Conservation (phyloP, 2,329 filamentous ascomycete genomes). For the Rhynchosporium graminicola region DNA sequence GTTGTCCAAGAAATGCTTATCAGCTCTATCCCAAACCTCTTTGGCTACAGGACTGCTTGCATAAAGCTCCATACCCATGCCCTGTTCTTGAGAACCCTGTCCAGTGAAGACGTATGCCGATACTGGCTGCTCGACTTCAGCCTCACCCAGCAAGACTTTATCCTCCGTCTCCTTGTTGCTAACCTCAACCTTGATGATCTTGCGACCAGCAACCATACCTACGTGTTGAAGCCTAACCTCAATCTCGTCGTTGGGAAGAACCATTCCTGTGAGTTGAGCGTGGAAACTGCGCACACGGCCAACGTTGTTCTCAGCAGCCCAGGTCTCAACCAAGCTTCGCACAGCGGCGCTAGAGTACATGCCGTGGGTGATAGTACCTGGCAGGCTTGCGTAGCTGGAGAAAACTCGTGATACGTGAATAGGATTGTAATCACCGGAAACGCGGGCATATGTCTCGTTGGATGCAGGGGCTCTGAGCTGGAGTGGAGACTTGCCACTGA, state of each 20-base stretch:
- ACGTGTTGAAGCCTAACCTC: conserved; percentile 94
- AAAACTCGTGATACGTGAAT: conserved; percentile 98
- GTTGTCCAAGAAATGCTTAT: conserved; percentile 97
- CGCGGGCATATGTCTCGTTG: conserved; percentile 96
- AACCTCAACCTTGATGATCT: conserved; percentile 98
- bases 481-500: conserved; percentile 88
- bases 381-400: conserved; percentile 90
- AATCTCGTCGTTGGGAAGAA: conserved; percentile 92
- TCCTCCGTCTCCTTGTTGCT: conserved; percentile 95
- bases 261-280: conserved; percentile 96
- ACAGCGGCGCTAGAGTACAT: conserved; percentile 99
- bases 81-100: conserved; percentile 97
- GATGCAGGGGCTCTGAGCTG: conserved; percentile 88
- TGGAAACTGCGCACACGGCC: conserved; percentile 97
- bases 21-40: conserved; percentile 96
- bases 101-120: conserved; percentile 98
- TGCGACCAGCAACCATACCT: conserved; percentile 96
- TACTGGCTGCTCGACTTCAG: conserved; percentile 95
- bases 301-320: conserved; percentile 98
- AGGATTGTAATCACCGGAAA: conserved; percentile 97
- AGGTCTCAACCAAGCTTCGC: conserved; percentile 93
- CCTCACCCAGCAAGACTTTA: conserved; percentile 92
- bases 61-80: conserved; percentile 99
- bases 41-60: conserved; percentile 89
- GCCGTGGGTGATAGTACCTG: conserved; percentile 96